Evolutionary conservation across 2,329 filamentous ascomycete species (phyloP).

Genomic region (Phialophora macrospora): DNA sequence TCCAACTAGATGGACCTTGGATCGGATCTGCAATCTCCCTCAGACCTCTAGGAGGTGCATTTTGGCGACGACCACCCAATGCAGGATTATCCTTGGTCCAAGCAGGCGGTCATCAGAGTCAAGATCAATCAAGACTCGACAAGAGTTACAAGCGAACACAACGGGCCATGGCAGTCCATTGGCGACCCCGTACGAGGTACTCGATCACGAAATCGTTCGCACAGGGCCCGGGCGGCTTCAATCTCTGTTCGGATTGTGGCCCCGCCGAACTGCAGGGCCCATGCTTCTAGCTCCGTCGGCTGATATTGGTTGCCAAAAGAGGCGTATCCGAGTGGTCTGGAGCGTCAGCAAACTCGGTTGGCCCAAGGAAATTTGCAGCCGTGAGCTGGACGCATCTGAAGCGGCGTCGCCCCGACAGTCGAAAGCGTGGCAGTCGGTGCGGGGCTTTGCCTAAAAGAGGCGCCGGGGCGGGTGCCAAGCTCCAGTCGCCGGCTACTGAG

Average conservation of each 20-base stretch:
- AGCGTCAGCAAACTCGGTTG: conserved; percentile 7
- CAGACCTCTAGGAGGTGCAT: background rate
- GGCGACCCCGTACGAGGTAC: background rate
- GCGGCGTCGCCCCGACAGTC: background rate
- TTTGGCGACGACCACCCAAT: background rate
- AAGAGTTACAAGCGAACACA: background rate
- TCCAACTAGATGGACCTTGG: conserved; percentile 1
- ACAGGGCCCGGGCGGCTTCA: background rate
- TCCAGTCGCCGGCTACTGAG: conserved; percentile 16
- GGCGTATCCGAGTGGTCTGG: conserved; percentile 3
- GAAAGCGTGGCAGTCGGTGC: conserved; percentile 1
- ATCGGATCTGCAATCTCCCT: conserved; percentile 19
- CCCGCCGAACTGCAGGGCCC: conserved; percentile 9
- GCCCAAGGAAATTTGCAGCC: conserved; percentile 2
- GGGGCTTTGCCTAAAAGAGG: conserved; percentile 8
- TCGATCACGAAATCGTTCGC: conserved; percentile 6
- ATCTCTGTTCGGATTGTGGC: background rate
- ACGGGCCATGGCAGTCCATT: conserved; percentile 15
- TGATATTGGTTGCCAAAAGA: background rate
- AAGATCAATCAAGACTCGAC: conserved; percentile 12
- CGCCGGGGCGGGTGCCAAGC: background rate
- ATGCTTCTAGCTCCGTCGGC: background rate
- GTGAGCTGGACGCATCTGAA: too few species aligned
- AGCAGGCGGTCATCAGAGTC: conserved; percentile 3
- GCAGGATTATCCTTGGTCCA: conserved; percentile 10